Evolutionary conservation across 768 basidiomycete species (phyloP), one percentile per base, ranked within the genome.

Genomic region (Mycena belliarum): DNA sequence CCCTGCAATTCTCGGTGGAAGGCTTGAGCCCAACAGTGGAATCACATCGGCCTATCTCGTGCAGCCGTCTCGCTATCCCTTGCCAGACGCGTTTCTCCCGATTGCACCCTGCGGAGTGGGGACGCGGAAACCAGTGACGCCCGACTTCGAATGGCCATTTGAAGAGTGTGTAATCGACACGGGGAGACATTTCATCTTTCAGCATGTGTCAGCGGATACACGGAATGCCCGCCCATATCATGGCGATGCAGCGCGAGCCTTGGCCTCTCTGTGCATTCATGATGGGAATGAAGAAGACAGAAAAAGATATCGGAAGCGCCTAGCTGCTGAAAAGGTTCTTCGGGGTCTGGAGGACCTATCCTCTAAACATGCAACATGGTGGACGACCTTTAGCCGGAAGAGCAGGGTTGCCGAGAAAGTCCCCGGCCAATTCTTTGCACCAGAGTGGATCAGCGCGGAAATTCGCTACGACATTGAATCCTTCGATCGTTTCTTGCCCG

Each of bases 81-180:
- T 57, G 2, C 56, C 49, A 18, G 21, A 38, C 1, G 40, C 49
- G 15, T 51, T 45, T 46, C 20, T 57, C 2, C 49, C 56, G 20
- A 57, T 57, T 15, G 18, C 25, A n/a, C 56, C 56, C 16, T 57
- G 56, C 14, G 18, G 18, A 12, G 10, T 51, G 1, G 56, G 56
- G 15, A 8, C 43, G 1, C 56, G 49, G 37, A 35, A 44, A 11
- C 42, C 56, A 11, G 43, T 51, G 23, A 12, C 18, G 15, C 56
- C 49, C 7, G 49, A 42, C 25, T 45, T 57, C 10, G 35, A 50
- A 1, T 57, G 56, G 56, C 35, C 49, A 10, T 57, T 57, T 9
- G 49, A 18, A 3, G 26, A 38, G 2, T 57, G 56, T 35, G 49
- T 57, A 1, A 5, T 52, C 4, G 16, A 48, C 57, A 52, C 56